Evolutionary conservation across 2,329 filamentous ascomycete genomes (phyloP), one percentile per base, ranked within the genome.

Genomic region (Fusarium decemcellulare): DNA sequence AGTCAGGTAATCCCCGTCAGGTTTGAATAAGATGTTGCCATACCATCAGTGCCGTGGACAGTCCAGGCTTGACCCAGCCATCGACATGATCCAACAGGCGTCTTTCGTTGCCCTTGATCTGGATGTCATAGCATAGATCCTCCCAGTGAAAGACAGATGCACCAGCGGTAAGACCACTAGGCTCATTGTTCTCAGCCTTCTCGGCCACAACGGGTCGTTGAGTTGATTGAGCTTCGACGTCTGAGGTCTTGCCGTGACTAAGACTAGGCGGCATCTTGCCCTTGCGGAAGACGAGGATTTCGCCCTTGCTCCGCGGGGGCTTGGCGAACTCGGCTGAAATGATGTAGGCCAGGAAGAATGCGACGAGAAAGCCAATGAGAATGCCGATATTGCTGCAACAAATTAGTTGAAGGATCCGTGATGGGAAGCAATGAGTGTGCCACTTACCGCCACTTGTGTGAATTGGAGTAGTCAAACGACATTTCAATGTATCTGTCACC

Each of bases 41-140:
- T 56, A 68, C 65, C 67, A 69, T 69, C 0, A 69, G 12, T 1
- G 91, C 92, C 8, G 92, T 94, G 32, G 92, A 81, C 15, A 90
- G 91, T 42, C 92, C 92, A 8, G 92, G 92, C 76, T 92, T 92
- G 59, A 94, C 91, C 90, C 91, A 94, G 7, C 92, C 92, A 73
- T 93, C 90, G 4, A 94, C 90, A 53, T 92, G 84, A 69, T 94
- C 88, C 48, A 94, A 79, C 70, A 94, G 87, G 37, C 89, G 86
- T 10, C 91, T 86, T 7, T 84, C 78, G 65, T 92, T 86, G 3
- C 83, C 83, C 78, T 93, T 93, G 76, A 93, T 92, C 71, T 89
- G 88, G 72, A 83, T 82, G 23, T 83, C 77, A 29, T 79, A 93
- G 76, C 89, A 91, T 2, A 93, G 87, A 68, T 92, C 84, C 60